Evolutionary conservation across 805 yeast genomes (phyloP), one percentile per base, ranked within the genome.

Genomic region (Wickerhamomyces kurtzmanii): DNA sequence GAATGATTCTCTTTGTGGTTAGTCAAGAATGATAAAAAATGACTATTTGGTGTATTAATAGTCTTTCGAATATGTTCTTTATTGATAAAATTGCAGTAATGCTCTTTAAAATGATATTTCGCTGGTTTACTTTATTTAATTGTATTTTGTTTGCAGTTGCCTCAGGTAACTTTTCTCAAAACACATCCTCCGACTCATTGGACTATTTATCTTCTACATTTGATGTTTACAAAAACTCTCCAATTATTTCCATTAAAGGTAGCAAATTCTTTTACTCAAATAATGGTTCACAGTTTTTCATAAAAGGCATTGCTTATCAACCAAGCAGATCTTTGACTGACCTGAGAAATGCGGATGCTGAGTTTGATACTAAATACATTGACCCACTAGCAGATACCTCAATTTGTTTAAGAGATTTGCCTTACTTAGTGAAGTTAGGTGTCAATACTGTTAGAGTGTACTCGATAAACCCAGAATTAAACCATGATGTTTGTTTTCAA

Each of bases 271-370:
- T 79, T 55, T 70, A 73, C 55, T 57, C 76, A 12, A 64, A 62
- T 39, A 71, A 76, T 39, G 89, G 86, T 8, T 68, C 80, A 23
- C 94, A 84, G 57, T 87, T 87, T 57, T 87, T 75, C 55, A 69
- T 87, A 46, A 77, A 74, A 46, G 96, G 96, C 40, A 69, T 85
- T 28, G 94, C 94, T 0, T 85, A 86, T 56, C 96, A 86, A 57
- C 75, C 78, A 24, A 69, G 75, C 40, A 38, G 49, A 23, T 39
- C 43, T 12, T 28, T 42, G 10, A 64, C 75, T 10, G 68, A 71
- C 29, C 33, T 42, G 10, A 30, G 40, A 7, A 31, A 34, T 16
- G 30, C 35, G 17, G 39, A 32, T 12, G 44, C 43, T 3, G n/a
- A n/a, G n/a, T n/a, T n/a, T n/a, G 51, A 43, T 13, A 37, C 49